Percentiles rank a stretch among this genome's conserved stretches.
Evolutionary conservation across 192 early-diverging fungal species (phyloP).

Genomic region (Kappamyces sp.): DNA sequence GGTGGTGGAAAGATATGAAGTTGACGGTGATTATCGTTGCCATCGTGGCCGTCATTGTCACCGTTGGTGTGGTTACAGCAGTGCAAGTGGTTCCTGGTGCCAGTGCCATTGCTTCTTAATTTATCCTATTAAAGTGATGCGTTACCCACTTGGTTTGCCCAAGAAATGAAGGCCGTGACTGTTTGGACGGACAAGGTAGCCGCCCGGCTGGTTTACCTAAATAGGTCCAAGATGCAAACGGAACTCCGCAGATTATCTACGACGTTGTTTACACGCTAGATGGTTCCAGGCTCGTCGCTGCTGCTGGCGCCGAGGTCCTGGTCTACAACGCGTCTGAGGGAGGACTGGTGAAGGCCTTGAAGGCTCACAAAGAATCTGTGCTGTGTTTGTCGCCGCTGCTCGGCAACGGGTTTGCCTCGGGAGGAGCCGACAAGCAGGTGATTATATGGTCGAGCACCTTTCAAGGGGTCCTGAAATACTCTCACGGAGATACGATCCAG

Average conservation of each 20-base stretch:
- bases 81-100: no score
- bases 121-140: neutral
- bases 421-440: slow-evolving; percentile 57
- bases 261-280: slow-evolving; percentile 46
- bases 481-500: slow-evolving; percentile 53
- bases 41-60: slow-evolving; percentile 59
- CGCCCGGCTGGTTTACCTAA: neutral
- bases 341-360: slow-evolving; percentile 44
- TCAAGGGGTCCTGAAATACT: slow-evolving; percentile 52
- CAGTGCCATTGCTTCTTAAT: no score
- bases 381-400: slow-evolving; percentile 18
- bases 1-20: slow-evolving; percentile 94
- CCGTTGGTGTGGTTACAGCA: neutral
- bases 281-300: slow-evolving; percentile 42
- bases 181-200: slow-evolving; percentile 14
- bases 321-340: slow-evolving; percentile 49
- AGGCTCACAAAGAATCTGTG: slow-evolving; percentile 52
- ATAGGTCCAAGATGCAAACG: slow-evolving; percentile 38
- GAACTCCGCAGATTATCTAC: slow-evolving; percentile 42
- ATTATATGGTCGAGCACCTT: slow-evolving; percentile 51
- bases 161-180: slow-evolving; percentile 3
- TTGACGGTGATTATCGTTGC: slow-evolving; percentile 83
- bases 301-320: slow-evolving; percentile 45
- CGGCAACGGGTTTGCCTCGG: slow-evolving; percentile 45
- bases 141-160: neutral